These are phyloP conservation scores for Allium fistulosum DNA, from an alignment of 106 monocot genomes.

Conservation along the genomic window DNA sequence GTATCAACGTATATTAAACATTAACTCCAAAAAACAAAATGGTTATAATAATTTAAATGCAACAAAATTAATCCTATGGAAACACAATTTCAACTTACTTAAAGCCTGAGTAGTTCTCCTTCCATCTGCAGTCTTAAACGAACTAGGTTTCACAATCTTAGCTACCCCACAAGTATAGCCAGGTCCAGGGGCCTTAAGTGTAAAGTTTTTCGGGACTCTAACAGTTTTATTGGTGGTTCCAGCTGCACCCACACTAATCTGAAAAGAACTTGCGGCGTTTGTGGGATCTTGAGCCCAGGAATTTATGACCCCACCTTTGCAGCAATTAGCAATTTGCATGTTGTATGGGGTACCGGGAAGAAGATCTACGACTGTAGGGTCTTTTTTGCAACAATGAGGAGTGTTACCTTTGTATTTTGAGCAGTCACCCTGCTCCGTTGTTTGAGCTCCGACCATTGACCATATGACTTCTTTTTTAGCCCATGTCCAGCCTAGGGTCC, in stretches of 20 bases:
- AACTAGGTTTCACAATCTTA: constrained; percentile 48
- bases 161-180: constrained; percentile 78
- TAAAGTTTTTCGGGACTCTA: constrained; percentile 50
- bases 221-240: constrained; percentile 77
- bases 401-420: constrained; percentile 59
- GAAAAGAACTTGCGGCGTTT: constrained; percentile 59
- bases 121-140: constrained; percentile 55
- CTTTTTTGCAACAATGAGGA: constrained; percentile 67
- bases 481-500: constrained; percentile 77
- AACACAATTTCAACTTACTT: constrained; percentile 29
- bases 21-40: too few species aligned
- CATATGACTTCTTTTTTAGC: constrained; percentile 81
- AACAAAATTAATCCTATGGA: too few species aligned
- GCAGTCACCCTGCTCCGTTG: constrained; percentile 86
- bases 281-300: constrained; percentile 63
- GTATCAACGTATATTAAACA: too few species aligned
- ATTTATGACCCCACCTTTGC: constrained; percentile 74
- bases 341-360: constrained; percentile 90
- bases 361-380: constrained; percentile 60
- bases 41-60: too few species aligned
- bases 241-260: constrained; percentile 59
- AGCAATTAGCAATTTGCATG: constrained; percentile 87
- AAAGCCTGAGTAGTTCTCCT: constrained; percentile 82
- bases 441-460: constrained; percentile 70
- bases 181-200: constrained; percentile 51